Evolutionary conservation across 2,329 filamentous ascomycete genomes (phyloP), one percentile per base, ranked within the genome.

Genomic region (Sporothrix inflata): DNA sequence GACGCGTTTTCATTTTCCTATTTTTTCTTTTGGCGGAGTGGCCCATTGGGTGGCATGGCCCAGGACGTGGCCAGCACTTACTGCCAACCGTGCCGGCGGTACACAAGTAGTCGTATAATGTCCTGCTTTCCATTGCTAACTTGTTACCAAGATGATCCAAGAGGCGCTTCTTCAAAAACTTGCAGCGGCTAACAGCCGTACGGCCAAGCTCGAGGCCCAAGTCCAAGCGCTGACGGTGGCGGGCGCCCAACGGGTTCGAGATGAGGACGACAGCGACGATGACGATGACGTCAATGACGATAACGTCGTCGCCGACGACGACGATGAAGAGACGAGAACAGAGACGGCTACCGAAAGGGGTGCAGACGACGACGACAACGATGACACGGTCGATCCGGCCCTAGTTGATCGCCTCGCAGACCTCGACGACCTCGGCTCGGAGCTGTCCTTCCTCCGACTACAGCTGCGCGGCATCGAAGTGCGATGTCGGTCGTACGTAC

Each of bases 381-480:
- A 34, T 14, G 24, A 51, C 65, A 65, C 38, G 8, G 21, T 65
- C 4, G 30, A 49, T n/a, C 30, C 34, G 12, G 12, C 9, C 12
- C 49, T 45, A n/a, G 67, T 24, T 9, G 51, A 47, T 14, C 51
- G 51, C 38, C 16, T 47, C 2, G 67, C 51, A 3, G 40, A 40
- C 75, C 82, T 87, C 30, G 82, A 85, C 66, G 84, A 86, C 75
- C 86, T 86, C 76, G 87, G 90, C 74, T 85, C 88, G 53, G 88
- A 91, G 77, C 83, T 91, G 38, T 84, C 86, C 60, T 88, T 88
- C 77, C 84, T 90, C 55, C 86, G 88, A 72, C 87, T 92, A 74
- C 86, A 88, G 77, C 83, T 90, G 74, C 88, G 89, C 75, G 88
- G 86, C 27, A 85, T 91, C 75, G 88, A 91, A 81, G 85, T 89